These are phyloP conservation scores for Triadica sebifera DNA, from an alignment of 345 rosid species.

Conservation along the genomic window DNA sequence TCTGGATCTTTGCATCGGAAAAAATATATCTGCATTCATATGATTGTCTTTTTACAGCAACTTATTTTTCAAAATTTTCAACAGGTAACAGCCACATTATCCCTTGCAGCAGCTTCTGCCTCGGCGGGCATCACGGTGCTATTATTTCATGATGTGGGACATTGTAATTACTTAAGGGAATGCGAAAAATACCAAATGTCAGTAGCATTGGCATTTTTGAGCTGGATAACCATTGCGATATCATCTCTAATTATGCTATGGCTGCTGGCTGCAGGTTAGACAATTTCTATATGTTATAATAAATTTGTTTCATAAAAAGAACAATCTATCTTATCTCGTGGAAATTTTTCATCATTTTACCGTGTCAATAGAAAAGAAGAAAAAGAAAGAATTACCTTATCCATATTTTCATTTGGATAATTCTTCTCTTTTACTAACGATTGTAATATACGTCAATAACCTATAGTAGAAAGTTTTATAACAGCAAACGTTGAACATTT, in stretches of 20 bases:
- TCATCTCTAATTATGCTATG: constrained; percentile 82
- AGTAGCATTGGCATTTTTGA: constrained; percentile 71
- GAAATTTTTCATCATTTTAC: constrained; percentile 6
- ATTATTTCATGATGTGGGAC: constrained; percentile 53
- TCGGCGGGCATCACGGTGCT: constrained; percentile 60
- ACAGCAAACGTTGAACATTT: background rate
- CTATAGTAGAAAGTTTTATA: background rate
- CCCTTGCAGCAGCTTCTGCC: constrained; percentile 75
- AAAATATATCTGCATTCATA: background rate
- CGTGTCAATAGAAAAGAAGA: constrained; percentile 24
- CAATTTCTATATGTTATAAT: background rate
- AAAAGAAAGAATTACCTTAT: background rate
- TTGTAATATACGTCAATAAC: background rate
- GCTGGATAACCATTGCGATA: constrained; percentile 58
- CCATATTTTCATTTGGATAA: constrained; percentile 1
- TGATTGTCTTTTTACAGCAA: constrained; percentile 7
- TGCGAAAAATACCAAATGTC: constrained; percentile 64
- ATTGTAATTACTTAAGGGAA: constrained; percentile 43
- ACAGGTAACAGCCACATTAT: constrained; percentile 64
- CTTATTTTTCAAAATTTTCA: constrained; percentile 11
- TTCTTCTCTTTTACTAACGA: background rate
- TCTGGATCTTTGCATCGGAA: background rate
- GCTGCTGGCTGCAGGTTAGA: constrained; percentile 58
- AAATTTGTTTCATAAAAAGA: background rate
- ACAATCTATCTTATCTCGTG: background rate